Base-by-base conservation (phyloP, 768 basidiomycete genomes). In the Mycena capillaripes region DNA sequence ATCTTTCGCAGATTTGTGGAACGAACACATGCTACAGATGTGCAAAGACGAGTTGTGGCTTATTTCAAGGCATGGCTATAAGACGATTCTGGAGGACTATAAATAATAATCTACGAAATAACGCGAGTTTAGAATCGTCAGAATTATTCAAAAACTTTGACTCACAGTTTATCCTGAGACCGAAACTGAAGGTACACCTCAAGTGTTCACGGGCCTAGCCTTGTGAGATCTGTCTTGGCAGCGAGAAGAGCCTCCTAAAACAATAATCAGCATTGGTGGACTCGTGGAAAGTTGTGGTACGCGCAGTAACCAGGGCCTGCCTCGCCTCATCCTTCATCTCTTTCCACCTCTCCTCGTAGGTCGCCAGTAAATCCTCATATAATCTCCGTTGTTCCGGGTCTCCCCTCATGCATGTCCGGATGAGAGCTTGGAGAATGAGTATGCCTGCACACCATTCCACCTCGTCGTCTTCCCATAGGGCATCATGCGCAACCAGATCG, bases 361-460 rank as follows among this genome's bases (percentile, higher is more conserved):
- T 86, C 48, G 85, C 82, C 77, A 91, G 64, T 25, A 92, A 75
- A 34, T 87, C 87, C 63, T 88, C 89, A 76, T 90, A 91, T 68
- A 89, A 86, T 48, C 86, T 84, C 71, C 87, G 81, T 72, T 88
- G 86, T 71, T 84, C 80, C 61, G 82, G 78, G 76, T 87, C 85
- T n/a, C 84, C 84, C 50, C 86, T 79, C 78, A 86, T 83, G 0
- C 85, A 86, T 21, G 87, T 88, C 66, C 90, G 82, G 66, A 92
- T 91, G 48, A 92, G 84, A 38, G 89, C 88, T 12, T 89, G 81
- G 67, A 91, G 77, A 29, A 91, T 86, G 74, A 87, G 89, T 53
- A 90, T 87, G 4, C 91, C 91, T 23, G 90, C 89, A 21, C 90
- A 90, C 91, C 90, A 92, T 77, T 91, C 90, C 34, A 91, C 91